phyloP scores from a whole-genome alignment of 495 filamentous ascomycete genomes.

The Cryomyces minteri region DNA sequence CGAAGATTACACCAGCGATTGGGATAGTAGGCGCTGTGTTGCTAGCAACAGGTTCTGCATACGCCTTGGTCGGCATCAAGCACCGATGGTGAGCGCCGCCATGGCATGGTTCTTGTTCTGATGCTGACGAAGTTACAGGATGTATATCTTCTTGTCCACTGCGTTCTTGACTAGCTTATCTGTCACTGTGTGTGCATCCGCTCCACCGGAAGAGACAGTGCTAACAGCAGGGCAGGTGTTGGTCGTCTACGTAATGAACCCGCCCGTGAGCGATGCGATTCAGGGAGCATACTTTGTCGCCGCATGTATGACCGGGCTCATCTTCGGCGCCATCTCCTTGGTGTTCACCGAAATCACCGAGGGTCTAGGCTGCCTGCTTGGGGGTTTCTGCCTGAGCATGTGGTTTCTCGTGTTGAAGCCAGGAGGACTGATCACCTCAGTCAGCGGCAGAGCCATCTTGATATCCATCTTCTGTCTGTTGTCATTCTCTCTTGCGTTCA shows the following conservation, averaged over 20 bases:
- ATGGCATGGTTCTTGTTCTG: not conserved
- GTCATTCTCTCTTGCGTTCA: conserved; percentile 59
- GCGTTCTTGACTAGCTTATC: conserved; percentile 55
- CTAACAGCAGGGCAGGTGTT: conserved; percentile 33
- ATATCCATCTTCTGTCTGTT: conserved; percentile 52
- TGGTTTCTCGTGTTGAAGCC: conserved; percentile 63
- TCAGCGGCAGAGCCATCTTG: conserved; percentile 47
- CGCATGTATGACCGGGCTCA: conserved; percentile 49
- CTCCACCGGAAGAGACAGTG: not conserved
- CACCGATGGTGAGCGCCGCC: conserved; percentile 39
- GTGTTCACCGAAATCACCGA: conserved; percentile 78
- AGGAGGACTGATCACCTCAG: conserved; percentile 50
- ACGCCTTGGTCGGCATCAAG: conserved; percentile 68
- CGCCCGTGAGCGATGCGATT: conserved; percentile 53
- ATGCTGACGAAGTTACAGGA: conserved; percentile 12
- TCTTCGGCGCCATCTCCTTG: conserved; percentile 61
- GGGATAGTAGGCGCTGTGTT: conserved; percentile 64
- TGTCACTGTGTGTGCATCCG: conserved; percentile 34
- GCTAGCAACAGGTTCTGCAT: conserved; percentile 45
- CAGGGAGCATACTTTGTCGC: conserved; percentile 86
- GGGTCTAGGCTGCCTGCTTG: conserved; percentile 69
- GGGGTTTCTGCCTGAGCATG: conserved; percentile 80
- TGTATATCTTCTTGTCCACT: conserved; percentile 68
- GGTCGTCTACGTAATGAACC: conserved; percentile 79
- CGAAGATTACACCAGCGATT: conserved; percentile 60